Conservation (phyloP, 345 rosid genomes). For the Bruguiera sexangula region DNA sequence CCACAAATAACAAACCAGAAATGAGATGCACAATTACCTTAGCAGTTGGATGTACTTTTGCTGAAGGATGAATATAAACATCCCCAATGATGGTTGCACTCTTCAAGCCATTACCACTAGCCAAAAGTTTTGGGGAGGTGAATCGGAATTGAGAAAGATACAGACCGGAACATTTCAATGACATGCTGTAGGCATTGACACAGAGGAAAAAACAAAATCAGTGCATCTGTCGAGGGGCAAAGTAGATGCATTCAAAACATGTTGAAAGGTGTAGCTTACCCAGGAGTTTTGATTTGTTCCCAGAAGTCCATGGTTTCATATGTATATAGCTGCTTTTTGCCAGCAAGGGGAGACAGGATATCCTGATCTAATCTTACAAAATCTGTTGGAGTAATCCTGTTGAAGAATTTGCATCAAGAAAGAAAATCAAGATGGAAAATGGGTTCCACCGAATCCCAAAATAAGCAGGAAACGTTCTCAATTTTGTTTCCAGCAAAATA, state of each 20-base stretch:
- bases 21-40: conserved; percentile 46
- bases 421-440: conserved; percentile 3
- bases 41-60: conserved; percentile 93
- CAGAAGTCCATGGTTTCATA: conserved; percentile 74
- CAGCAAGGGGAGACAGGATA: conserved; percentile 84
- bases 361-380: conserved; percentile 91
- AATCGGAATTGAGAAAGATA: conserved; percentile 76
- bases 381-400: conserved; percentile 37
- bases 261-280: conserved; percentile 34
- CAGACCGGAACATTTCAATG: conserved; percentile 74
- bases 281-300: conserved; percentile 92
- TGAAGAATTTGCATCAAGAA: conserved; percentile 20
- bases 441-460: conserved; percentile 1
- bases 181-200: conserved; percentile 55
- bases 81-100: conserved; percentile 70
- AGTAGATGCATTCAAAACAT: background rate
- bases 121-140: conserved; percentile 71
- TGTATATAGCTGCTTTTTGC: conserved; percentile 76
- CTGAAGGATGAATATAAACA: conserved; percentile 92
- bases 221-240: conserved; percentile 1
- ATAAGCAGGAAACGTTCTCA: background rate
- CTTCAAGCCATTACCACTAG: conserved; percentile 73
- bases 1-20: background rate
- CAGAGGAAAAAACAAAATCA: background rate
- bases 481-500: too few relatives aligned